Evolutionary conservation across 139 green algal genomes (phyloP).

Genomic region (Bryopsis sp.): DNA sequence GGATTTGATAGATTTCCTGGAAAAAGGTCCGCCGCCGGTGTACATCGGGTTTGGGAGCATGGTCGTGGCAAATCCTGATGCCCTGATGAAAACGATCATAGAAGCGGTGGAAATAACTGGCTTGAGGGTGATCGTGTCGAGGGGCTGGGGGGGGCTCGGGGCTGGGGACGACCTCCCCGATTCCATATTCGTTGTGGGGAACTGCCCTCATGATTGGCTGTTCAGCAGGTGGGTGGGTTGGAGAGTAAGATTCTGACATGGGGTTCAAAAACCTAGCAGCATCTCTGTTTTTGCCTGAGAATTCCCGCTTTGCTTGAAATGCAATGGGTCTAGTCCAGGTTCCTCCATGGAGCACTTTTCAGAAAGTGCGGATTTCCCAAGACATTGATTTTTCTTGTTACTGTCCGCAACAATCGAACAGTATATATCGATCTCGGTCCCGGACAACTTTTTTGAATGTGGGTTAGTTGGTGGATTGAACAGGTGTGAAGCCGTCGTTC

Average conservation of each 20-base stretch:
- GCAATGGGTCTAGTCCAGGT: too few relatives aligned
- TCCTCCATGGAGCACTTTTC: too few relatives aligned
- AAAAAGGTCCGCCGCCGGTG: slow-evolving; percentile 33
- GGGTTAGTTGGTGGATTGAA: too few relatives aligned
- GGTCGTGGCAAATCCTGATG: slow-evolving; percentile 23
- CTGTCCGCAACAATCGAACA: too few relatives aligned
- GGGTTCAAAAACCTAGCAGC: too few relatives aligned
- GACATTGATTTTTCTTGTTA: too few relatives aligned
- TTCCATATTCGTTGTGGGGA: slow-evolving; percentile 25
- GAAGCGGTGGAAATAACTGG: slow-evolving; percentile 12
- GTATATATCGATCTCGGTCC: too few relatives aligned
- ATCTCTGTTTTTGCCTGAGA: too few relatives aligned
- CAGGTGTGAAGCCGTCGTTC: slow-evolving; percentile 45
- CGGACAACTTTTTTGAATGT: too few relatives aligned
- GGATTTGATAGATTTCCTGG: slow-evolving; percentile 40
- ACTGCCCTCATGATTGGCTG: slow-evolving; percentile 53
- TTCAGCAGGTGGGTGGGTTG: slow-evolving; percentile 39
- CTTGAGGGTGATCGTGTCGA: slow-evolving; percentile 23
- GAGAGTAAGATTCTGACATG: too few relatives aligned
- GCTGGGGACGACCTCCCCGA: background rate
- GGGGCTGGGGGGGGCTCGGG: slow-evolving; percentile 23
- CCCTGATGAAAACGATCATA: slow-evolving; percentile 29
- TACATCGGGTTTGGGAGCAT: slow-evolving; percentile 60
- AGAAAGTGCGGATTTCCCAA: too few relatives aligned
- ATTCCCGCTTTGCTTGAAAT: too few relatives aligned